phyloP scores from a whole-genome alignment of 192 early-diverging fungal species.

The Backusella westeae region DNA sequence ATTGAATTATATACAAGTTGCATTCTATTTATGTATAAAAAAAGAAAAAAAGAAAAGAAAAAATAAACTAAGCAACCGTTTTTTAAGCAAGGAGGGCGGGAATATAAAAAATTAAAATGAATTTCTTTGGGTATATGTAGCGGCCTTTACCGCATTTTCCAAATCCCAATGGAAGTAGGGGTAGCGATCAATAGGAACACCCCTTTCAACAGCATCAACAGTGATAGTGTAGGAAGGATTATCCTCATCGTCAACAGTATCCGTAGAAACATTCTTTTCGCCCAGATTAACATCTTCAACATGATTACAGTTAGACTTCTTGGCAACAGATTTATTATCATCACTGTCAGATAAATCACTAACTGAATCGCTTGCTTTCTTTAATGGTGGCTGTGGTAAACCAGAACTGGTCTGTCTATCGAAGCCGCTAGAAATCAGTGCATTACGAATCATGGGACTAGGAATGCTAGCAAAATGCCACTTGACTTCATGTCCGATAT shows the following conservation, averaged over 20 bases:
- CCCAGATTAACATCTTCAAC: slow-evolving; percentile 13
- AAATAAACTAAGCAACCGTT: background rate
- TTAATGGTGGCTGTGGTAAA: background rate
- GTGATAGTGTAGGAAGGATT: background rate
- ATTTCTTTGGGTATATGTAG: slow-evolving; percentile 7
- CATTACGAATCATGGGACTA: background rate
- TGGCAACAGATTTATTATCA: slow-evolving; percentile 5
- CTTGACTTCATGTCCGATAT: slow-evolving; percentile 16
- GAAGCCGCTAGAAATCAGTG: slow-evolving; percentile 20
- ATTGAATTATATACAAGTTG: background rate
- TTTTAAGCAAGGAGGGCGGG: background rate
- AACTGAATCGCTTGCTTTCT: background rate
- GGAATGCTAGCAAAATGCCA: slow-evolving; percentile 27
- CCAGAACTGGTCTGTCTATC: background rate
- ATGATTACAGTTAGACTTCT: slow-evolving; percentile 8
- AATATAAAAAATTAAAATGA: background rate
- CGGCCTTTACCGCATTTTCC: slow-evolving; percentile 20
- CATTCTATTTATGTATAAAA: background rate
- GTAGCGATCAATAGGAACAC: slow-evolving; percentile 15
- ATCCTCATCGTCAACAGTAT: background rate
- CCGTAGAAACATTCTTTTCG: background rate
- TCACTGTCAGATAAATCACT: background rate
- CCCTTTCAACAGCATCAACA: background rate
- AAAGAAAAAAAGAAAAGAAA: background rate
- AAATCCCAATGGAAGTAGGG: slow-evolving; percentile 29